phyloP scores from a whole-genome alignment of 306 rosid species.

The Begonia peltatifolia region DNA sequence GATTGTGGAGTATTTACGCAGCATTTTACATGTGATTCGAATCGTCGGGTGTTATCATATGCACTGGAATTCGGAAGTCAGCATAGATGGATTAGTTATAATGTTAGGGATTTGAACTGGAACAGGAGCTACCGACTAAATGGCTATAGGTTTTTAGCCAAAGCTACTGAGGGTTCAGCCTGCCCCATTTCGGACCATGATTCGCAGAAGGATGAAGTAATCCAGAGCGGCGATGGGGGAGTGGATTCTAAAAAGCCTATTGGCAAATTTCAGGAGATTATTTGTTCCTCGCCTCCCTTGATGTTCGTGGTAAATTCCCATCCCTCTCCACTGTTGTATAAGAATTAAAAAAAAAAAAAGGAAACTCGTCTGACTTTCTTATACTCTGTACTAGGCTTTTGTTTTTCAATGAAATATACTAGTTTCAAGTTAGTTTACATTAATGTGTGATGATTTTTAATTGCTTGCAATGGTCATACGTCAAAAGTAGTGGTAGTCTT shows the following conservation, averaged over 20 bases:
- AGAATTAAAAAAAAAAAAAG: background rate
- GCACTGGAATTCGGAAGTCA: slow-evolving; percentile 12
- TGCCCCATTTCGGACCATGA: slow-evolving; percentile 10
- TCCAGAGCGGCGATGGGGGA: slow-evolving; percentile 7
- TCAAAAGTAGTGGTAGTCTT: background rate
- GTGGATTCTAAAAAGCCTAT: slow-evolving; percentile 11
- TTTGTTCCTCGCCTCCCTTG: slow-evolving; percentile 21
- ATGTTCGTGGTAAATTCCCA: slow-evolving; percentile 16
- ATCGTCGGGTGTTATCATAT: slow-evolving; percentile 9
- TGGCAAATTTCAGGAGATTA: slow-evolving; percentile 19
- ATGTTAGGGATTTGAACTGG: slow-evolving; percentile 7
- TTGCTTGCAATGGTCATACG: background rate
- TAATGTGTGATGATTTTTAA: background rate
- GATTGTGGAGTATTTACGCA: background rate
- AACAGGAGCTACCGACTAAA: slow-evolving; percentile 1
- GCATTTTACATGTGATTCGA: slow-evolving; percentile 20
- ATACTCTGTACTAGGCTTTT: background rate
- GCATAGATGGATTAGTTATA: slow-evolving; percentile 5
- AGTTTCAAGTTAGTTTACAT: too few relatives aligned
- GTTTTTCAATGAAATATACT: too few relatives aligned
- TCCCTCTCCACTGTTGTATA: background rate
- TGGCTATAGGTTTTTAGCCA: slow-evolving; percentile 6
- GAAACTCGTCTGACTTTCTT: background rate
- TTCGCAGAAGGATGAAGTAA: slow-evolving; percentile 7
- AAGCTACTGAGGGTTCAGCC: slow-evolving; percentile 19